Evolutionary conservation across 228 moss, liverwort and hornwort genomes (phyloP).

Genomic region (Sphagnum magellanicum): DNA sequence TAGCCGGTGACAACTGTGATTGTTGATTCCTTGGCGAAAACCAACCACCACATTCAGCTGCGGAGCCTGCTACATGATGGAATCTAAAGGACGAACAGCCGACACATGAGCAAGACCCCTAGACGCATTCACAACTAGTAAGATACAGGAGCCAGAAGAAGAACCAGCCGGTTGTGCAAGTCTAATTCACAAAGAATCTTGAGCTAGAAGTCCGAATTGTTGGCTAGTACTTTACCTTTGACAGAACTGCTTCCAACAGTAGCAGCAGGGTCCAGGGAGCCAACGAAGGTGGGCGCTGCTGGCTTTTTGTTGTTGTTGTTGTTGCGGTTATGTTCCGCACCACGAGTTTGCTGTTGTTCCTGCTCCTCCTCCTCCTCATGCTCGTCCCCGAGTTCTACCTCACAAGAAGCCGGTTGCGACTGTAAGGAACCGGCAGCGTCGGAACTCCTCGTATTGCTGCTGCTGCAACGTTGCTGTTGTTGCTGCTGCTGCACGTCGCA

Average conservation of each 20-base stretch:
- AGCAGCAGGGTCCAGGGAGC: slow-evolving; percentile 57
- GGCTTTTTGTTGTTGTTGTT: slow-evolving; percentile 2
- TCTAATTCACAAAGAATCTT: too few relatives aligned
- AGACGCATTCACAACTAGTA: background rate
- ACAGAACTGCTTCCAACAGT: slow-evolving; percentile 55
- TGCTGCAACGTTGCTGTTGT: background rate
- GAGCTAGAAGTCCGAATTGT: too few relatives aligned
- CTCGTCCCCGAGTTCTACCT: slow-evolving; percentile 31
- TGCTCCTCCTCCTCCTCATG: slow-evolving; percentile 14
- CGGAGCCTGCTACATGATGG: background rate
- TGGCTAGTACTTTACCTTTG: slow-evolving; percentile 36
- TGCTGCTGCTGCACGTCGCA: background rate
- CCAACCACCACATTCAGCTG: background rate
- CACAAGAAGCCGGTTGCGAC: slow-evolving; percentile 39
- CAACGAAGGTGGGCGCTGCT: slow-evolving; percentile 8
- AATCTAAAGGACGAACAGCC: background rate
- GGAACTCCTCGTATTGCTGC: background rate
- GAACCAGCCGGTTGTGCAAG: too few relatives aligned
- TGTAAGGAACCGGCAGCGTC: slow-evolving; percentile 17
- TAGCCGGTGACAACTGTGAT: too few relatives aligned
- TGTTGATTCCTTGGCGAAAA: background rate
- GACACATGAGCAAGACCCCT: background rate
- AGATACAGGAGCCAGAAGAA: background rate
- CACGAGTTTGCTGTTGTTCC: background rate
- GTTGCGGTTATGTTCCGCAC: slow-evolving; percentile 12